Base-by-base conservation (phyloP, 805 yeast genomes). In the Lipomyces spencermartinsiae region DNA sequence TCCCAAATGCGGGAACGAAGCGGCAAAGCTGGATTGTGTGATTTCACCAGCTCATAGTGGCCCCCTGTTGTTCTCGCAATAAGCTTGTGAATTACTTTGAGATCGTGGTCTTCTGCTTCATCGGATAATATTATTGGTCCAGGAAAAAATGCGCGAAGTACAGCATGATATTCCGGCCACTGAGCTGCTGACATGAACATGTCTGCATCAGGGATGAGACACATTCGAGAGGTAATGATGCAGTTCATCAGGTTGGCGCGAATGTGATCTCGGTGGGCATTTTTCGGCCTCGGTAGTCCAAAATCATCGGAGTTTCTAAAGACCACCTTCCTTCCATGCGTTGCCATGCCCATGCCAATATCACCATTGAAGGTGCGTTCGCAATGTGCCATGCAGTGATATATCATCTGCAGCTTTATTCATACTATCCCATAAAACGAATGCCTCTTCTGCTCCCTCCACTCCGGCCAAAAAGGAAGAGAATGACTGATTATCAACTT, bases 181-280 rank as follows among this genome's bases (percentile, higher is more conserved):
- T 59, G 62, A 14, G 62, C 62, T 6, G 60, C 58, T n/a, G 63
- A 12, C 62, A 59, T 59, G 35, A 59, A 59, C 62, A 59, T 59
- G 37, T 59, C 62, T 6, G 62, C 62, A 49, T 59, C 62, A 7
- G 62, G 62, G 6, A 59, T 16, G 19, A 59, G 58, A 43, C 62
- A 59, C 37, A 59, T 29, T 16, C 58, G 62, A 29, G 62, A 59
- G n/a, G 22, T 39, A 22, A 59, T 31, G 6, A 59, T 35, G 37
- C 59, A 31, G 7, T 59, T 59, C 62, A 59, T 59, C 12, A 59
- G 25, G 39, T 59, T 59, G 61, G n/a, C n/a, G 19, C 53, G 62
- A n/a, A n/a, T n/a, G n/a, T n/a, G n/a, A n/a, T n/a, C n/a, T n/a
- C n/a, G n/a, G n/a, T n/a, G n/a, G n/a, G n/a, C n/a, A n/a, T n/a